Evolutionary conservation across 2,329 filamentous ascomycete species (phyloP).

Genomic region (Plectosphaerella cucumerina): DNA sequence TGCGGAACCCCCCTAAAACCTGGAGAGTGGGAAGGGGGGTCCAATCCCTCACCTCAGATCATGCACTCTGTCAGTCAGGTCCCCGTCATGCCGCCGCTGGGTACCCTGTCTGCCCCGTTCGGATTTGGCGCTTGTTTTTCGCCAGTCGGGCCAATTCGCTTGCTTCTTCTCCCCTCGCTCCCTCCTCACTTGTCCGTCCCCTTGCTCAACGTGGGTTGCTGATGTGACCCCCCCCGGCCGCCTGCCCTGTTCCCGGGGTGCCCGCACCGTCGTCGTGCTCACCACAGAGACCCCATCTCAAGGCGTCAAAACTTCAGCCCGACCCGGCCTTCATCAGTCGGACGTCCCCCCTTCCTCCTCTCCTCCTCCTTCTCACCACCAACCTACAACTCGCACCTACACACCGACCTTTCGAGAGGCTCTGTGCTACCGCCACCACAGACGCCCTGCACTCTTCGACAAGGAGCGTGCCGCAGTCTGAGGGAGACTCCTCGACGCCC

Average conservation of each 20-base stretch:
- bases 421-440: too few species aligned
- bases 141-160: too few species aligned
- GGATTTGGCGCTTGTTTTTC: too few species aligned
- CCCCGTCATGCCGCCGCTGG: too few species aligned
- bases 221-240: too few species aligned
- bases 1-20: background rate
- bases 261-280: background rate
- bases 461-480: background rate
- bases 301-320: conserved; percentile 1
- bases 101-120: too few species aligned
- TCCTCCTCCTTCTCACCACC: background rate
- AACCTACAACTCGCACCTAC: background rate
- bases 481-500: background rate
- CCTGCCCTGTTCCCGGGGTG: too few species aligned
- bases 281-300: background rate
- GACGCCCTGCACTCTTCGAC: background rate
- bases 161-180: too few species aligned
- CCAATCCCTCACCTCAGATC: background rate
- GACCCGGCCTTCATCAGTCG: background rate
- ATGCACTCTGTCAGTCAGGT: background rate
- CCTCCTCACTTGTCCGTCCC: too few species aligned
- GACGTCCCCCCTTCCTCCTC: background rate
- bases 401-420: background rate
- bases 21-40: background rate
- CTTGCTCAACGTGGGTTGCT: too few species aligned